Evolutionary conservation across 805 yeast genomes (phyloP).

Genomic region (Kodamaea fukazawae): DNA sequence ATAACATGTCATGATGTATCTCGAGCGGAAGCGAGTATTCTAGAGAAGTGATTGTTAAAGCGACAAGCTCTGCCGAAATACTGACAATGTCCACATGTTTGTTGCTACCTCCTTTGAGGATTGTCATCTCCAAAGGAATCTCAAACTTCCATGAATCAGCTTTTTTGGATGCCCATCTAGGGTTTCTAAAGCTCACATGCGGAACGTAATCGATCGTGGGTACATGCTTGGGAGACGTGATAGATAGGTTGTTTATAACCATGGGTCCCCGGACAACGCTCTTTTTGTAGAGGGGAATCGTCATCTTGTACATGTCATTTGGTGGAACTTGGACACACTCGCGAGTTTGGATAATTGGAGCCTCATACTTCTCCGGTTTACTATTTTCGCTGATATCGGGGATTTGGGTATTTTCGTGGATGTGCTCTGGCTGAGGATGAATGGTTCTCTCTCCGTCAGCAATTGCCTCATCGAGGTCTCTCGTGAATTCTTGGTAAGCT

Average conservation of each 20-base stretch:
- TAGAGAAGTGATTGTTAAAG: constrained; percentile 26
- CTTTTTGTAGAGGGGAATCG: constrained; percentile 5
- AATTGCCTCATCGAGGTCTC: neutral
- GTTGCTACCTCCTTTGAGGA: constrained; percentile 4
- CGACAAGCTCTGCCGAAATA: constrained; percentile 28
- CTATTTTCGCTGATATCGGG: no score
- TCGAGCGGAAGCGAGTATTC: constrained; percentile 38
- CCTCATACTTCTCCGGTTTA: no score
- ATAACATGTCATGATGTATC: constrained; percentile 34
- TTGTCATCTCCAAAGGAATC: constrained; percentile 23
- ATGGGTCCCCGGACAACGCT: constrained; percentile 1
- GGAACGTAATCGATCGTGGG: constrained; percentile 20
- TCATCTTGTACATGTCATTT: neutral
- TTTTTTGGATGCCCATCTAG: neutral
- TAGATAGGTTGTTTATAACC: constrained; percentile 9
- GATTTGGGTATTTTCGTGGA: no score
- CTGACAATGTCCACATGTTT: constrained; percentile 13
- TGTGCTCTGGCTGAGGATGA: neutral
- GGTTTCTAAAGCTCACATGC: constrained; percentile 13
- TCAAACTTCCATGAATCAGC: constrained; percentile 21
- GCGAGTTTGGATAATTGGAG: no score
- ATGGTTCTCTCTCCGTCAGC: neutral
- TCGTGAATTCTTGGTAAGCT: constrained; percentile 1
- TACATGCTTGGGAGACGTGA: constrained; percentile 7
- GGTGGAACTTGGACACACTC: no score